phyloP scores from a whole-genome alignment of 1,139 yeast genomes.

The Nadsonia commutata region DNA sequence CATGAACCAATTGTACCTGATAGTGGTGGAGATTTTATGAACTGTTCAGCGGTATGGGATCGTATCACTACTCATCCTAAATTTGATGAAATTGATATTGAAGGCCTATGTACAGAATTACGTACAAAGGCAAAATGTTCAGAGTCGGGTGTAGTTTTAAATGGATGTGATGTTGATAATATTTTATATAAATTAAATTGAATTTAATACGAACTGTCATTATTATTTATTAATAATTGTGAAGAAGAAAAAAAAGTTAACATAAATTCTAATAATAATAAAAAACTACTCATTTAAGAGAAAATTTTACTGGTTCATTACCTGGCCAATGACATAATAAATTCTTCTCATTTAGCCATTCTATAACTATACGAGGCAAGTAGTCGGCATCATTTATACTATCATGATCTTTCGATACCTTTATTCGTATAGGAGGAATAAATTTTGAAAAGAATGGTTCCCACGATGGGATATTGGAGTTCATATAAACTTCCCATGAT shows the following conservation, averaged over 20 bases:
- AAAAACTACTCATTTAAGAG: not conserved
- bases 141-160: slow-evolving; percentile 77
- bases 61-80: slow-evolving; percentile 87
- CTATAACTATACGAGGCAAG: not conserved
- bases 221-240: too few relatives aligned
- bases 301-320: not conserved
- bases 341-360: not conserved
- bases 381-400: not conserved
- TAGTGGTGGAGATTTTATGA: slow-evolving; percentile 27
- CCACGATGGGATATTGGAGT: not conserved
- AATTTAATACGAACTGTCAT: too few relatives aligned
- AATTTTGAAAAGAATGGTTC: not conserved
- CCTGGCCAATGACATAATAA: not conserved
- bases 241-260: too few relatives aligned
- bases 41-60: slow-evolving; percentile 93
- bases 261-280: too few relatives aligned
- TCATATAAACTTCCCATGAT: not conserved
- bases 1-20: not conserved
- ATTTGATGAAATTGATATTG: slow-evolving; percentile 85
- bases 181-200: slow-evolving; percentile 30
- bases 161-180: slow-evolving; percentile 60
- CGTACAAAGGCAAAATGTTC: slow-evolving; percentile 92
- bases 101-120: slow-evolving; percentile 78
- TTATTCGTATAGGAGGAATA: not conserved
- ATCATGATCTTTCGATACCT: not conserved